Base-by-base conservation (phyloP, 352 stramenopile genomes). In the Phytophthora pluvialis region DNA sequence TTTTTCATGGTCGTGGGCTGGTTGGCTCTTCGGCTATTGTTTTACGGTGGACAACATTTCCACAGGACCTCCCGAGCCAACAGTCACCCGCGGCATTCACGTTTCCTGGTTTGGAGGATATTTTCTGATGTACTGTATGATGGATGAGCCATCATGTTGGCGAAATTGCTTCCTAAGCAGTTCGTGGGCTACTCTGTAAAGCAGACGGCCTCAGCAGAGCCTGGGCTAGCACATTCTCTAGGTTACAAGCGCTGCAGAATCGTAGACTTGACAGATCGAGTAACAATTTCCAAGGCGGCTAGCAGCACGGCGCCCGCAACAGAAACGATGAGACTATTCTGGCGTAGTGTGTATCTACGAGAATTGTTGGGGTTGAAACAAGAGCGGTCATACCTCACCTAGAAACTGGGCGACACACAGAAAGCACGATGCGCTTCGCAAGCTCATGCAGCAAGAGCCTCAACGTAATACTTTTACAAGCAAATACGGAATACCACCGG, bases 261-360 rank as follows among this genome's bases (percentile, higher is more conserved):
- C 21, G 50, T 7, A 2, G 66, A 48, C 44, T 76, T 81, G 8
- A 13, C 25, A 10, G 67, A 32, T 1, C 66, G 66, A 11, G 77
- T 31, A 6, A 35, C 33, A n/a, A 83, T 68, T 51, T 83, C 69
- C 12, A 68, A 47, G 9, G 64, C 9, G 7, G 46, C 70, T 11
- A 77, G 43, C 7, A 58, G 29, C 1, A 81, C 25, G 0, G 65
- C 68, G 5, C 64, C 59, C 3, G 32, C 51, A 2, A 76, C 47
- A 0, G 68, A 73, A 18, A 70, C 21, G 4, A 35, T 66, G 1
- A 67, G 15, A 26, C 55, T 78, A 5, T 56, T 26, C 12, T 63
- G 53, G 1, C 64, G 70, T 33, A 85, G 51, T 81, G 72, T 5
- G 70, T 78, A 49, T 80, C 60, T 11, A 81, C 65, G 16, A 80